These are phyloP conservation scores for Punctularia strigosozonata DNA, from an alignment of 768 basidiomycete genomes.

Conservation along the genomic window DNA sequence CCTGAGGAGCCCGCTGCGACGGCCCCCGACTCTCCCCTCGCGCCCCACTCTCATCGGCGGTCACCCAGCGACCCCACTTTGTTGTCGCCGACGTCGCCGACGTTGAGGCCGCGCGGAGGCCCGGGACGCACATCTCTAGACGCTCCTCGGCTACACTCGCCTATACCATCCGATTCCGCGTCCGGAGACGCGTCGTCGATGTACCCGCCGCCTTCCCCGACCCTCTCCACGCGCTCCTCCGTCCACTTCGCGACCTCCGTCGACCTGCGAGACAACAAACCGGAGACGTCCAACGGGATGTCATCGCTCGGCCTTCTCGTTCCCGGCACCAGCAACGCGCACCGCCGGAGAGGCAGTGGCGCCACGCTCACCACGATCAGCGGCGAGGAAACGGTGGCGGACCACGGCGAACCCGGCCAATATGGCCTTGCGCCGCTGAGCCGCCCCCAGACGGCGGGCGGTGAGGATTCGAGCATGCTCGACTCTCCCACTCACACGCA, in stretches of 20 bases:
- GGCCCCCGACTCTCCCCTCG: not conserved
- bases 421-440: too few relatives aligned
- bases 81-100: not conserved
- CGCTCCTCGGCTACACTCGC: not conserved
- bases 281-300: conserved; percentile 41
- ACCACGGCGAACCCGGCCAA: conserved; percentile 23
- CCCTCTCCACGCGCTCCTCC: conserved; percentile 47
- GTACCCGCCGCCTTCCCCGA: conserved; percentile 58
- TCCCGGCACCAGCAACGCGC: conserved; percentile 22
- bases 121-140: not conserved
- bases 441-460: too few relatives aligned
- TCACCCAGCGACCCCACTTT: not conserved
- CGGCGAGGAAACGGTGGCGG: conserved; percentile 39
- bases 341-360: conserved; percentile 45
- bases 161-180: conserved; percentile 26
- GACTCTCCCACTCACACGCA: conserved; percentile 10
- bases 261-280: conserved; percentile 57
- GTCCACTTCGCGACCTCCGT: conserved; percentile 45
- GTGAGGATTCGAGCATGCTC: too few relatives aligned
- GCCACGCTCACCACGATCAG: conserved; percentile 39
- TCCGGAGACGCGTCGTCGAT: conserved; percentile 21
- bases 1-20: not conserved
- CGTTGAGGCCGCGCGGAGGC: not conserved
- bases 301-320: conserved; percentile 40
- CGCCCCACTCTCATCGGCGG: not conserved